Base-by-base conservation (phyloP, 306 rosid genomes). In the Leucaena leucocephala region DNA sequence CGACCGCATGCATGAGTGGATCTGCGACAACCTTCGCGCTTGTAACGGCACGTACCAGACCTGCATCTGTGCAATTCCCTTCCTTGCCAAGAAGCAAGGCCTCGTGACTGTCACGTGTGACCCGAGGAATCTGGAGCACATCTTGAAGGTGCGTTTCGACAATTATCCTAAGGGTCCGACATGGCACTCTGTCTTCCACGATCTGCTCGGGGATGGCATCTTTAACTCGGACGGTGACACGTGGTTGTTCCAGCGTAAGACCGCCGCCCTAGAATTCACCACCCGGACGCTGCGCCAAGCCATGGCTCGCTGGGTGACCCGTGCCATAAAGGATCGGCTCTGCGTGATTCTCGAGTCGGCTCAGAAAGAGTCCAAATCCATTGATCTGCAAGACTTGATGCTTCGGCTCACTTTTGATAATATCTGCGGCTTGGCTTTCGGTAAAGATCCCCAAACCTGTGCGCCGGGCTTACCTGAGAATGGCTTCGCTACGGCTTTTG, bases 21-120 rank as follows among this genome's bases (percentile, higher is more conserved):
- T 94, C 88, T 88, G 72, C 19, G 98, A 94, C 55, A 94, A 92
- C 87, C 97, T 94, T 42, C 89, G 97, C 83, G 97, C 90, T 52
- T 94, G 97, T 33, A 92, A 91, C 59, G 98, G 98, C 88, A 94
- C 98, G 87, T 94, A 94, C 91, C 98, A 94, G 68, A 94, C 98
- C 16, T 94, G 98, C 91, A 94, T 92, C 84, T 94, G 97, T 45
- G 98, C 98, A 0, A 85, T 94, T 17, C 98, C 98, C 1, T 94
- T 92, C 75, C 87, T 92, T 0, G 97, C 97, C 4, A 86, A 21
- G 67, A 90, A 86, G 73, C 98, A 95, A 3, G 98, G 98, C 15
- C 98, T 95, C 88, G 98, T 95, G 88, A 95, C 98, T 0, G 97
- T 95, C 91, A 92, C 98, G 82, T 92, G 97, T 35, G 98, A 95